phyloP scores from a whole-genome alignment of 257 asterid genomes.

The Ligustrum vulgare region DNA sequence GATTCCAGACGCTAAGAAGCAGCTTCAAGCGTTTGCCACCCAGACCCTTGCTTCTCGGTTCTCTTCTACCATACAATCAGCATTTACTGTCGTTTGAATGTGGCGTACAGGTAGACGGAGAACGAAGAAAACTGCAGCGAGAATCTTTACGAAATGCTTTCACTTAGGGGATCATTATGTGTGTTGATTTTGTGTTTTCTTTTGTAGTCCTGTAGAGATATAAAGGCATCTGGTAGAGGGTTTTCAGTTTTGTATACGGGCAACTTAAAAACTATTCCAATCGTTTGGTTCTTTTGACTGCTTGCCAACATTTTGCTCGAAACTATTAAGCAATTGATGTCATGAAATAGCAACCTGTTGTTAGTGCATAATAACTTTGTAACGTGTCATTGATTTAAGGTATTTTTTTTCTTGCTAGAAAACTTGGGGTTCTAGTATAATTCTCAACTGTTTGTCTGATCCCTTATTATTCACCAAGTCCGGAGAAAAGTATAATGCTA shows the following conservation, averaged over 20 bases:
- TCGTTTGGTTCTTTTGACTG: neutral
- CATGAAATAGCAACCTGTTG: neutral
- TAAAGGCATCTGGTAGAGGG: constrained; percentile 4
- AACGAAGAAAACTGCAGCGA: constrained; percentile 10
- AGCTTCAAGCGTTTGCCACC: constrained; percentile 91
- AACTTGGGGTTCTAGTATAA: too few species aligned
- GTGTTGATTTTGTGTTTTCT: constrained; percentile 18
- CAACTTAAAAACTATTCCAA: neutral
- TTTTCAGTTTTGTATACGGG: neutral
- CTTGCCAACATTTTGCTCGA: neutral
- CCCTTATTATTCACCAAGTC: neutral
- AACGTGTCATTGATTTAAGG: too few species aligned
- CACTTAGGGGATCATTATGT: constrained; percentile 11
- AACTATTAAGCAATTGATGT: neutral
- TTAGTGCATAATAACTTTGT: neutral
- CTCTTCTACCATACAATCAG: constrained; percentile 84
- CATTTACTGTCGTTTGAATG: constrained; percentile 75
- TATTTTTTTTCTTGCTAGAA: too few species aligned
- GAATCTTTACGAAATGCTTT: constrained; percentile 9
- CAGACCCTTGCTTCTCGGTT: constrained; percentile 87
- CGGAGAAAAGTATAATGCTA: neutral
- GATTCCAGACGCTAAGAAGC: constrained; percentile 94
- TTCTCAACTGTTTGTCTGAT: too few species aligned
- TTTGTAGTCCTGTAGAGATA: constrained; percentile 16
- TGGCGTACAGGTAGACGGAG: constrained; percentile 11